These are phyloP conservation scores for Phycomyces blakesleeanus DNA, from an alignment of 192 early-diverging fungal genomes.

Conservation along the genomic window DNA sequence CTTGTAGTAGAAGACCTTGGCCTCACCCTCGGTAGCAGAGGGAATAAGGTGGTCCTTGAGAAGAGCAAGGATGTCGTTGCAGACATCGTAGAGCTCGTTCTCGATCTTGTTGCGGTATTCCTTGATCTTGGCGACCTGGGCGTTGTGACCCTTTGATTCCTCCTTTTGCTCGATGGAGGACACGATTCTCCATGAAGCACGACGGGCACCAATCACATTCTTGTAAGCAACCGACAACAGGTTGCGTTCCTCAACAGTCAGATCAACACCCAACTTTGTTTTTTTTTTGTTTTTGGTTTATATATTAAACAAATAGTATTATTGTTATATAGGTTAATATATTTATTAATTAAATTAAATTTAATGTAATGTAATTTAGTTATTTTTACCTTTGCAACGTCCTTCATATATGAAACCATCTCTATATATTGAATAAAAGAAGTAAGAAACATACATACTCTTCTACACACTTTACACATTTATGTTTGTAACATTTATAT, in stretches of 20 bases:
- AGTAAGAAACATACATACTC: background rate
- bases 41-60: constrained; percentile 87
- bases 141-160: constrained; percentile 78
- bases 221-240: constrained; percentile 97
- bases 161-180: constrained; percentile 97
- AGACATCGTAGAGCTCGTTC: constrained; percentile 87
- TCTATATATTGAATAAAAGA: constrained; percentile 39
- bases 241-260: constrained; percentile 95
- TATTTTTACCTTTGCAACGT: constrained; percentile 47
- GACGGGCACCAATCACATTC: constrained; percentile 96
- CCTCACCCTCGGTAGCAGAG: constrained; percentile 85
- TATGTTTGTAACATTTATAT: background rate
- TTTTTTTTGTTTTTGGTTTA: too few relatives aligned
- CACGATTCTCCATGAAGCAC: constrained; percentile 96
- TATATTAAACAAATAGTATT: too few relatives aligned
- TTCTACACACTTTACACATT: background rate
- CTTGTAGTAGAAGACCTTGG: constrained; percentile 99
- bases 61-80: constrained; percentile 91
- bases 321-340: too few relatives aligned
- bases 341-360: too few relatives aligned
- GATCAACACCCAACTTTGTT: constrained; percentile 19
- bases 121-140: constrained; percentile 87
- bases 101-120: constrained; percentile 94
- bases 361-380: too few relatives aligned
- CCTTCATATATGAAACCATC: constrained; percentile 79